Base-by-base conservation (phyloP, 169 alveolate genomes). In the Plasmodium berghei region DNA sequence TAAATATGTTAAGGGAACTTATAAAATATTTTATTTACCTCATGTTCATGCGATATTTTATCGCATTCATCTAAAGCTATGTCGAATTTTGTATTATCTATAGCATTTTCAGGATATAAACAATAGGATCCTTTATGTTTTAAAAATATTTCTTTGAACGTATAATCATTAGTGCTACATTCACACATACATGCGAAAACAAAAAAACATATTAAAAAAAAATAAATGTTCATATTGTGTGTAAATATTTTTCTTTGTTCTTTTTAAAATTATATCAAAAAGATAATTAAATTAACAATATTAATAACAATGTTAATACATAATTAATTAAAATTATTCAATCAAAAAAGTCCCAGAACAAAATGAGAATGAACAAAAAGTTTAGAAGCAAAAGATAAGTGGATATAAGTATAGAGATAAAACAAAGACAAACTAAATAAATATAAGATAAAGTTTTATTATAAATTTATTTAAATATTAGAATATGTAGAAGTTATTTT, bases 31-130 rank as follows among this genome's bases (percentile, higher is more conserved):
- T 62, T 20, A n/a, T 55, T 83, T 83, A 83, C 90, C 90, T 83
- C 90, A 83, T 62, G 45, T 69, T 62, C 85, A 22, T 83, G 90
- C 9, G 80, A 86, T 14, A 69, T 34, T 62, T 67, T 83, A 28
- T 83, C 90, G 48, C 90, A 83, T 24, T 69, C 64, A 69, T 83
- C 90, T 9, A 73, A 28, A 9, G 86, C 72, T 55, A 83, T 72
- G 67, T 83, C 90, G 20, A 83, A 67, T 70, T 54, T 83, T 10
- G 67, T 70, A 69, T 66, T 83, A 48, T 67, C 90, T 22, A 83
- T 83, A 69, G 70, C 28, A 61, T 83, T 83, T 69, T 83, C 80
- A 28, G 90, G 73, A 46, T 83, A 83, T 83, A 83, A 46, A 72
- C 90, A 83, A 72, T 69, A 69, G 1, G 70, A 34, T 49, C 59